Base-by-base conservation (phyloP, 177 flowering plant genomes). In the Vitis hybrid region DNA sequence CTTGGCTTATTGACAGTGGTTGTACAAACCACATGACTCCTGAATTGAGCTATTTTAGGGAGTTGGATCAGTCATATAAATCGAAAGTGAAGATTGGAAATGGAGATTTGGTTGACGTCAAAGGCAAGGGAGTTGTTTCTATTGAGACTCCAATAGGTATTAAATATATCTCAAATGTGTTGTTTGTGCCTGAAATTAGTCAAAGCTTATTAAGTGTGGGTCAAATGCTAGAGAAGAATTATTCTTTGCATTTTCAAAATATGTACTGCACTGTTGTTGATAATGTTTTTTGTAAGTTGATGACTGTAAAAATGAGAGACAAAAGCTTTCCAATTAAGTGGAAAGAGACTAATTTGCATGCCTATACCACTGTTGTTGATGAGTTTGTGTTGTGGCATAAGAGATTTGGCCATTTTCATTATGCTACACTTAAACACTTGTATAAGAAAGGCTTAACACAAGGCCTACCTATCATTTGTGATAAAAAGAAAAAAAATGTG, bases 181-280 rank as follows among this genome's bases (percentile, higher is more conserved):
- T 51, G 15, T 65, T n/a, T n/a, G n/a, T n/a, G n/a, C n/a, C n/a
- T n/a, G n/a, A n/a, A n/a, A n/a, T n/a, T n/a, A n/a, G n/a, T 4
- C 58, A 51, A 3, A 65, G 13, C 24, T 30, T 65, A n/a, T 27
- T 65, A 9, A 65, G 58, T 65, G 68, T 65, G 6, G 68, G 57
- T 2, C 68, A 24, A 3, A 3, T 21, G 35, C 18, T 24, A 19
- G 19, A 19, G 19, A 19, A 19, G 19, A 19, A 19, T 19, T 19
- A 19, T 19, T 19, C 19, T 19, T 19, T 19, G 19, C 19, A 19
- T 19, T 19, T 19, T 19, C 19, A 19, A 19, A 19, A 19, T 19
- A 19, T 19, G 19, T 19, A 1, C 19, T 19, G 19, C 19, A 19
- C 19, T 19, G 19, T 19, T 19, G 19, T 19, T 19, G 19, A 19